Conservation (phyloP, 345 rosid genomes). For the Pelargonium nanum region DNA sequence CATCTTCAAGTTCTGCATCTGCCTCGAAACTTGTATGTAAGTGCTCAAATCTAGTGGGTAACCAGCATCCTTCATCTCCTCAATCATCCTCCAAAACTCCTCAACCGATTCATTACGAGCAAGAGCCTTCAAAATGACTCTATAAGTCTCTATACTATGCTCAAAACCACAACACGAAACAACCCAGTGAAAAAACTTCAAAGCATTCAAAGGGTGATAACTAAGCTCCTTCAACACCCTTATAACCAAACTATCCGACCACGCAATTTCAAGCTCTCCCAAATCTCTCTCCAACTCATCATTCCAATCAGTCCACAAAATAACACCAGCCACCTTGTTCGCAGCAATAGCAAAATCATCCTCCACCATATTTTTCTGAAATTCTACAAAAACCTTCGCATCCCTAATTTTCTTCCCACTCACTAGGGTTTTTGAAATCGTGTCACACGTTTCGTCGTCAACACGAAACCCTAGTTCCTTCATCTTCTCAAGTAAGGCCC, state of each 20-base stretch:
- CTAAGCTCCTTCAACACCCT: conserved; percentile 60
- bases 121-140: conserved; percentile 51
- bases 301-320: conserved; percentile 35
- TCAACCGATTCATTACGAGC: conserved; percentile 43
- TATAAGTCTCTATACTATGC: conserved; percentile 45
- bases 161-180: conserved; percentile 24
- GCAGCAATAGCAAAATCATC: conserved; percentile 39
- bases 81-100: conserved; percentile 61
- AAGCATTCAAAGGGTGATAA: conserved; percentile 40
- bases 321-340: conserved; percentile 26
- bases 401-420: conserved; percentile 43
- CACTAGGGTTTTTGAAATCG: conserved; percentile 31
- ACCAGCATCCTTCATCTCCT: conserved; percentile 57
- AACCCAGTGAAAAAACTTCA: conserved; percentile 46
- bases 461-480: conserved; percentile 55
- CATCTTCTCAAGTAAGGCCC: conserved; percentile 52
- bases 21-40: conserved; percentile 63
- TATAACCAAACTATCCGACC: conserved; percentile 57
- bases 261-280: conserved; percentile 31
- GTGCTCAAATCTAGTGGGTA: conserved; percentile 58
- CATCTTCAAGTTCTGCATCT: conserved; percentile 64
- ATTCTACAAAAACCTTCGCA: conserved; percentile 48
- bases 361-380: conserved; percentile 60
- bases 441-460: conserved; percentile 54
- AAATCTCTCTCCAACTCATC: conserved; percentile 44